Evolutionary conservation across 495 filamentous ascomycete genomes (phyloP).

Genomic region (Penicillium riverlandense): DNA sequence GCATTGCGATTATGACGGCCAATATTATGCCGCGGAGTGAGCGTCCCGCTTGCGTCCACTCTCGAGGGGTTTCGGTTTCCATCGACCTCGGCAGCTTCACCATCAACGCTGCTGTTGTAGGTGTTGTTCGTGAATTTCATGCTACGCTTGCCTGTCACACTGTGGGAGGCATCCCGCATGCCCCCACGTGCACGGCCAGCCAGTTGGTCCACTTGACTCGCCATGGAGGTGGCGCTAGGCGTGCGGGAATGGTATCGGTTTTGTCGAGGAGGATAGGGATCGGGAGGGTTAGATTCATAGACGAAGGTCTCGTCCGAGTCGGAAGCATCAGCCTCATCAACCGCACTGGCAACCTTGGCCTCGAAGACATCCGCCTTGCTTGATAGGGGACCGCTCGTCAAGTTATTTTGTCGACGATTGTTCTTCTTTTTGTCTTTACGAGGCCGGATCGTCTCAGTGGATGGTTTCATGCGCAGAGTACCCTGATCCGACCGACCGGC

Average conservation of each 20-base stretch:
- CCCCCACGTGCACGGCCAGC: conserved; percentile 52
- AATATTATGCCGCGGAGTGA: conserved; percentile 65
- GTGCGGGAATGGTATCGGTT: conserved; percentile 87
- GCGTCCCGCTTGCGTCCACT: conserved; percentile 53
- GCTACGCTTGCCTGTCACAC: conserved; percentile 73
- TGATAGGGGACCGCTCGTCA: conserved; percentile 53
- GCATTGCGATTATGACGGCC: conserved; percentile 63
- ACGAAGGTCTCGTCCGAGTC: conserved; percentile 98
- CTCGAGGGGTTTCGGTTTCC: conserved; percentile 52
- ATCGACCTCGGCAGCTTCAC: conserved; percentile 53
- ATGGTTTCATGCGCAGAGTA: conserved; percentile 78
- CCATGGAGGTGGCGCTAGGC: conserved; percentile 88
- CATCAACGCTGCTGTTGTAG: conserved; percentile 54
- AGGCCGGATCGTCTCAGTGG: conserved; percentile 87
- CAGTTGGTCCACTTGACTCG: conserved; percentile 67
- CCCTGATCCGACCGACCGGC: conserved; percentile 50
- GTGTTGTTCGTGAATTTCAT: conserved; percentile 97
- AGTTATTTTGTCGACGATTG: conserved; percentile 57
- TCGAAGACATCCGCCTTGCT: conserved; percentile 98
- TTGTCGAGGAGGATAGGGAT: conserved; percentile 63
- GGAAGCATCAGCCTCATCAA: conserved; percentile 87
- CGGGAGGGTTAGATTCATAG: conserved; percentile 96
- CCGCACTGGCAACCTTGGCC: conserved; percentile 88
- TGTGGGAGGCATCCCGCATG: conserved; percentile 58
- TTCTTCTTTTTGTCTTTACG: conserved; percentile 82